These are phyloP conservation scores for Allium cepa DNA, from an alignment of 106 monocot species.

Conservation along the genomic window DNA sequence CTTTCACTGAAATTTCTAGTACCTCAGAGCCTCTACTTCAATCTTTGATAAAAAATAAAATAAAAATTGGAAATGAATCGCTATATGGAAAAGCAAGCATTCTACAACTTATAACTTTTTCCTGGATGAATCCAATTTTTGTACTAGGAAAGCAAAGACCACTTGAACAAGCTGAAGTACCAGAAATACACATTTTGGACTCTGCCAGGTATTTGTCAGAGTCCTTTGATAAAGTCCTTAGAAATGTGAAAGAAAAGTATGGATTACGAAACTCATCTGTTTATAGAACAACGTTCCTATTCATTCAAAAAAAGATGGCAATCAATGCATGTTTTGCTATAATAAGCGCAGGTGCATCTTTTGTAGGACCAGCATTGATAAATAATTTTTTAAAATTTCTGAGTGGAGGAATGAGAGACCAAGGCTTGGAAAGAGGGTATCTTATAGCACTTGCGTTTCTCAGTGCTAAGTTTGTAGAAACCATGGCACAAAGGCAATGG, in stretches of 20 bases:
- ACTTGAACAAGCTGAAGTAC: conserved; percentile 57
- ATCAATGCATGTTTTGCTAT: conserved; percentile 81
- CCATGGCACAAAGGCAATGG: conserved; percentile 73
- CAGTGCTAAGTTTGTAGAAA: conserved; percentile 73
- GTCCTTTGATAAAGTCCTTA: conserved; percentile 32
- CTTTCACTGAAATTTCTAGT: conserved; percentile 8
- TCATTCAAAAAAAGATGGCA: conserved; percentile 53
- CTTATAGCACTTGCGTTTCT: conserved; percentile 57
- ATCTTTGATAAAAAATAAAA: conserved; percentile 21
- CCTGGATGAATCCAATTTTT: conserved; percentile 82
- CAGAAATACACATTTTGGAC: conserved; percentile 58
- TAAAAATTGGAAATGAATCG: conserved; percentile 24
- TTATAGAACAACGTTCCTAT: conserved; percentile 55
- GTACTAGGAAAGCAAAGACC: conserved; percentile 53
- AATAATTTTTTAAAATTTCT: conserved; percentile 63
- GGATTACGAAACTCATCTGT: conserved; percentile 35
- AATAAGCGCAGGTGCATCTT: conserved; percentile 60
- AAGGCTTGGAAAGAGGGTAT: conserved; percentile 54
- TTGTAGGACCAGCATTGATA: conserved; percentile 77
- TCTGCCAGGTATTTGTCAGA: conserved; percentile 45
- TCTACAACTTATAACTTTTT: conserved; percentile 69
- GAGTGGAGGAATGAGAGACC: conserved; percentile 25
- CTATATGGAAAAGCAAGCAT: conserved; percentile 60
- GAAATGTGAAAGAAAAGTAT: conserved; percentile 26
- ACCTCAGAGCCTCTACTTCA: conserved; percentile 56